A percentile compares a stretch with the other conserved stretches of the same genome.
Conservation (phyloP, 371 early-diverging fungal genomes). For the Chytridium lagenaria region DNA sequence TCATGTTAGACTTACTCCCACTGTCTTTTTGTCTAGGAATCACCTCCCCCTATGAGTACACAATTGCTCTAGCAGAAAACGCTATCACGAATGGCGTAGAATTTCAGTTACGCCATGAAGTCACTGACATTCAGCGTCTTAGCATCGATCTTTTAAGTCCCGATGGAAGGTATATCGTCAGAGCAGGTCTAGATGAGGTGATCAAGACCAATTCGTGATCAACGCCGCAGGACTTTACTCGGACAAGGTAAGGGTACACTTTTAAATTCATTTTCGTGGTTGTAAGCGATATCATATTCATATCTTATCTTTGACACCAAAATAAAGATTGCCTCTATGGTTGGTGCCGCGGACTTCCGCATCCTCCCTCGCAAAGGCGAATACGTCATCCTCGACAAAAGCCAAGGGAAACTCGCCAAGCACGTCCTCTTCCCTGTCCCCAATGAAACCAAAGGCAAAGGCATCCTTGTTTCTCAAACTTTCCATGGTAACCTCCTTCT, state of each 20-base stretch:
- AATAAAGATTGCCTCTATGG: constrained; percentile 47
- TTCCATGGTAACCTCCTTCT: constrained; percentile 52
- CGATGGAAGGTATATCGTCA: constrained; percentile 38
- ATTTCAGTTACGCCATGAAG: constrained; percentile 43
- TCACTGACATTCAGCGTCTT: constrained; percentile 45
- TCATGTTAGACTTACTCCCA: background rate
- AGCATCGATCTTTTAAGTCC: constrained; percentile 11
- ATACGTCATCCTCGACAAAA: constrained; percentile 47
- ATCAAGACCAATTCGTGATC: constrained; percentile 37
- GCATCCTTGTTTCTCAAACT: constrained; percentile 53
- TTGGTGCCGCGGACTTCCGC: constrained; percentile 46
- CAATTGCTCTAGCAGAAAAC: constrained; percentile 54
- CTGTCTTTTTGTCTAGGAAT: constrained; percentile 29
- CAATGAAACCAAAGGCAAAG: constrained; percentile 45
- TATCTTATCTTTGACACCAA: background rate
- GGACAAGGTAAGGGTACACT: constrained; percentile 19
- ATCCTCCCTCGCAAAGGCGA: constrained; percentile 52
- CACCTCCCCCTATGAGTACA: constrained; percentile 54
- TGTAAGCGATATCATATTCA: constrained; percentile 4
- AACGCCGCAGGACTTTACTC: constrained; percentile 47
- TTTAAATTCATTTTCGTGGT: background rate
- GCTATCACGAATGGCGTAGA: constrained; percentile 51
- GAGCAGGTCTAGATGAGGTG: constrained; percentile 29
- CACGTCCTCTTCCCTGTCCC: constrained; percentile 54
- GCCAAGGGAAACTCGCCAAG: constrained; percentile 40